Evolutionary conservation across 2,329 filamentous ascomycete species (phyloP), one percentile per base, ranked within the genome.

Genomic region (Exutisphaerella laricina): DNA sequence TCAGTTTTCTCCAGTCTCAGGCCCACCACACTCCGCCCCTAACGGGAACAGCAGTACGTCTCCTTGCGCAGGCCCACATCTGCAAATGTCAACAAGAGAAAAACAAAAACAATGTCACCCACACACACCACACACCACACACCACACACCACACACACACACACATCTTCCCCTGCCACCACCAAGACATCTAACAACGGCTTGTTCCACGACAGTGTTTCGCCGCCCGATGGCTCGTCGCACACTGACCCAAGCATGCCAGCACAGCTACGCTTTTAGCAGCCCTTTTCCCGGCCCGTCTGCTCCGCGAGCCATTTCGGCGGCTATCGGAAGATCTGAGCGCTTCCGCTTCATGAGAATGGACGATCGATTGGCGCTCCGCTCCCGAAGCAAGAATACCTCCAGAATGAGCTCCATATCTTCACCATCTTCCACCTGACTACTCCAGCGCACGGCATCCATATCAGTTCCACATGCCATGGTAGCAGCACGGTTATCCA

Each of bases 401-500:
- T 16, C 23, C 29, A 28, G 12, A 40, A 40, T 4, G 14, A 17
- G n/a, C 25, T 17, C 38, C 38, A 17, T 13, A 25, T 40, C 33
- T 25, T 18, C 21, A 39, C 9, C 13, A 23, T 16, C n/a, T 18
- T 22, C 21, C 29, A 40, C 20, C 28, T 20, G 29, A 10, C 25
- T 33, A n/a, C n/a, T 40, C 18, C 20, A 33, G 9, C 10, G 17
- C 10, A 34, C 18, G 25, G 31, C 40, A 37, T 14, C 33, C 29
- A 29, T 25, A 6, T 29, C 30, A 31, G 40, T 37, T 43, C 40
- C 40, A 43, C 40, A 30, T 37, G 14, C 32, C 13, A 43, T 43
- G 10, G 31, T 28, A 36, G 23, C 39, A 36, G 22, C 25, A 17
- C 30, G 5, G 26, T 37, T 39, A 32, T 28, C 12, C 41, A 39